Percentiles rank a stretch among this genome's conserved stretches.
These are phyloP conservation scores for Peziza echinospora DNA, from an alignment of 495 filamentous ascomycete species.

Conservation along the genomic window DNA sequence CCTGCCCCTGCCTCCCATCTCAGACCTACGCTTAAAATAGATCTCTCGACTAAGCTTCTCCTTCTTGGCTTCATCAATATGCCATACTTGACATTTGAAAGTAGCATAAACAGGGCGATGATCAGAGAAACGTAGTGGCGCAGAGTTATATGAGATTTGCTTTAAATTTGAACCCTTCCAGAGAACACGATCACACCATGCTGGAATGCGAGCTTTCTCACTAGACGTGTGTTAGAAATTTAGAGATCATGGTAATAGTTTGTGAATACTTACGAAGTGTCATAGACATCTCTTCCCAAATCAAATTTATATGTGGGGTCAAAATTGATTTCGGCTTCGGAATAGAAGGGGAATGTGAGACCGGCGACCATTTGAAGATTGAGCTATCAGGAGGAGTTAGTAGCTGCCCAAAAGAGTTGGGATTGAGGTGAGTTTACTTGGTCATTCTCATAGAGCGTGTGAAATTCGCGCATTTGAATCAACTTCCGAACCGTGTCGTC, in stretches of 20 bases:
- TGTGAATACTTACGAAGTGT: constrained; percentile 50
- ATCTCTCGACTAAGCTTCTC: constrained; percentile 46
- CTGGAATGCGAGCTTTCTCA: constrained; percentile 84
- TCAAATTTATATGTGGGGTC: constrained; percentile 92
- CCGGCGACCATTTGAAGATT: constrained; percentile 94
- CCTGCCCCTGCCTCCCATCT: constrained; percentile 29
- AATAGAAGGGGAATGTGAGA: constrained; percentile 71
- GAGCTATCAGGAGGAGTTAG: constrained; percentile 28
- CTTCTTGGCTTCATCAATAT: constrained; percentile 51
- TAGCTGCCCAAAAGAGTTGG: not conserved
- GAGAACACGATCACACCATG: constrained; percentile 89
- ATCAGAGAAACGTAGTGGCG: constrained; percentile 60
- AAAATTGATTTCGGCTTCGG: constrained; percentile 65
- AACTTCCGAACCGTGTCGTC: constrained; percentile 60
- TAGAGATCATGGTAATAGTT: no score
- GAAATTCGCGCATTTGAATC: constrained; percentile 44
- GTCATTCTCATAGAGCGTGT: constrained; percentile 75
- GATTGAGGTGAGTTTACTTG: constrained; percentile 34
- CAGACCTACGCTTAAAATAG: constrained; percentile 43
- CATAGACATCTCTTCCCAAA: constrained; percentile 64
- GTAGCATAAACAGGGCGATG: constrained; percentile 80
- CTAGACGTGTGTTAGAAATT: no score
- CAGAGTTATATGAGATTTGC: constrained; percentile 56
- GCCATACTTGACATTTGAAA: constrained; percentile 62
- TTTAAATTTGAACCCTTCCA: constrained; percentile 63